phyloP scores from a whole-genome alignment of 805 yeast genomes.

The Cyberlindnera maritima region DNA sequence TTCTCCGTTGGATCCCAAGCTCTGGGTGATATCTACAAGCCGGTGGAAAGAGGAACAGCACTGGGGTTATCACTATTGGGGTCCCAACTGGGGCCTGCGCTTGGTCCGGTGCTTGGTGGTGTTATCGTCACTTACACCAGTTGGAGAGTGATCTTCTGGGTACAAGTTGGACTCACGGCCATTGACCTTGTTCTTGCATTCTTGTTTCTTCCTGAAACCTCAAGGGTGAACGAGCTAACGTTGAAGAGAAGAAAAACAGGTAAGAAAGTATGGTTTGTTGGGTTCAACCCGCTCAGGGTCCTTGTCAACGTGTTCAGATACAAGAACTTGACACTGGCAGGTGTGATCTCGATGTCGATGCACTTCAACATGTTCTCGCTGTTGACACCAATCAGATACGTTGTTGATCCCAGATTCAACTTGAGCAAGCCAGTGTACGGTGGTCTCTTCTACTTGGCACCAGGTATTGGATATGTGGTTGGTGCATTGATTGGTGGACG shows the following conservation, averaged over 20 bases:
- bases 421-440: slow-evolving; percentile 47
- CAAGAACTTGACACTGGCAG: slow-evolving; percentile 43
- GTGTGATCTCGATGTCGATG: slow-evolving; percentile 38
- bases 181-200: slow-evolving; percentile 33
- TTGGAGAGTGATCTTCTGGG: slow-evolving; percentile 55
- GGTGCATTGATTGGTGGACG: slow-evolving; percentile 54
- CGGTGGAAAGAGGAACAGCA: slow-evolving; percentile 49
- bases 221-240: slow-evolving; percentile 10
- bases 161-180: slow-evolving; percentile 44
- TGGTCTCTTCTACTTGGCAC: slow-evolving; percentile 53
- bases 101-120: slow-evolving; percentile 55
- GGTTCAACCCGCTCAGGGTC: slow-evolving; percentile 47
- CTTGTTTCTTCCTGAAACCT: slow-evolving; percentile 46
- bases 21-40: slow-evolving; percentile 48
- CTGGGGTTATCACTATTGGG: slow-evolving; percentile 50
- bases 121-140: slow-evolving; percentile 45
- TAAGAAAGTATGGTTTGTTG: slow-evolving; percentile 39
- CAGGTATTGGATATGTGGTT: slow-evolving; percentile 50
- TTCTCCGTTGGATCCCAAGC: slow-evolving; percentile 52
- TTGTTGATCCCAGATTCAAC: slow-evolving; percentile 53
- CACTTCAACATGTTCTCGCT: slow-evolving; percentile 50
- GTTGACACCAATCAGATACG: slow-evolving; percentile 53
- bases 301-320: slow-evolving; percentile 37
- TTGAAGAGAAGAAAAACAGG: slow-evolving; percentile 27
- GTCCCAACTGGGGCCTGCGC: slow-evolving; percentile 51